Evolutionary conservation across 257 asterid species (phyloP).

Genomic region (Fraxinus anomala): DNA sequence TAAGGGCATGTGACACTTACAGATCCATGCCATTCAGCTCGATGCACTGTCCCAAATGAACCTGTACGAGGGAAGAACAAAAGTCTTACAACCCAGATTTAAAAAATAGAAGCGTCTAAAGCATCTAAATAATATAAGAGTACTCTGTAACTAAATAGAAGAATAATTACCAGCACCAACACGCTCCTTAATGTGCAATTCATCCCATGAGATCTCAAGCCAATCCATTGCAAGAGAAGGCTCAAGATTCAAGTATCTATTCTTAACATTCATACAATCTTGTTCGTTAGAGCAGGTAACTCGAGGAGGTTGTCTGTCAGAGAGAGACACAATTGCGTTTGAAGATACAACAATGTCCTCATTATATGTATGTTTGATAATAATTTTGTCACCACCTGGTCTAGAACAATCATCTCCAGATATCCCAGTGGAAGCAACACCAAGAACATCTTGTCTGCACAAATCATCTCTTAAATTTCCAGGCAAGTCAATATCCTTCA

Average conservation of each 20-base stretch:
- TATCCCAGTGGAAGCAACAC: slow-evolving; percentile 36
- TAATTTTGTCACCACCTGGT: slow-evolving; percentile 46
- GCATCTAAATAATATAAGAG: slow-evolving; percentile 7
- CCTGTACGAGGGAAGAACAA: slow-evolving; percentile 45
- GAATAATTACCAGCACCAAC: slow-evolving; percentile 83
- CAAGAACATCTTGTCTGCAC: slow-evolving; percentile 37
- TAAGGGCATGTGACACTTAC: slow-evolving; percentile 48
- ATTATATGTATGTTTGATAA: slow-evolving; percentile 43
- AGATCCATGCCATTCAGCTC: slow-evolving; percentile 99
- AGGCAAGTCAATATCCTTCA: slow-evolving; percentile 24
- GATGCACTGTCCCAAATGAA: slow-evolving; percentile 97
- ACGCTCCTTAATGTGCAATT: slow-evolving; percentile 85
- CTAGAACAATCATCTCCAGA: slow-evolving; percentile 28
- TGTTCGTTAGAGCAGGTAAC: slow-evolving; percentile 43
- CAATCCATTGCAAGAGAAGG: slow-evolving; percentile 98
- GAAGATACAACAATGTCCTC: slow-evolving; percentile 55
- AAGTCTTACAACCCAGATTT: slow-evolving; percentile 23
- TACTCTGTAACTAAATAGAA: not conserved
- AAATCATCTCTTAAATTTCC: slow-evolving; percentile 37
- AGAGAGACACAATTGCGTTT: slow-evolving; percentile 40
- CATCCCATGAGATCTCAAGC: slow-evolving; percentile 99
- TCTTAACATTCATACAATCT: slow-evolving; percentile 40
- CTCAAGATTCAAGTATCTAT: slow-evolving; percentile 70
- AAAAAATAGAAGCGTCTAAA: not conserved
- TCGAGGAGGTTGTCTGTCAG: slow-evolving; percentile 46